A percentile compares a stretch with the other conserved stretches of the same genome.
Conservation (phyloP, 768 basidiomycete species). For the Phallus indusiatus region DNA sequence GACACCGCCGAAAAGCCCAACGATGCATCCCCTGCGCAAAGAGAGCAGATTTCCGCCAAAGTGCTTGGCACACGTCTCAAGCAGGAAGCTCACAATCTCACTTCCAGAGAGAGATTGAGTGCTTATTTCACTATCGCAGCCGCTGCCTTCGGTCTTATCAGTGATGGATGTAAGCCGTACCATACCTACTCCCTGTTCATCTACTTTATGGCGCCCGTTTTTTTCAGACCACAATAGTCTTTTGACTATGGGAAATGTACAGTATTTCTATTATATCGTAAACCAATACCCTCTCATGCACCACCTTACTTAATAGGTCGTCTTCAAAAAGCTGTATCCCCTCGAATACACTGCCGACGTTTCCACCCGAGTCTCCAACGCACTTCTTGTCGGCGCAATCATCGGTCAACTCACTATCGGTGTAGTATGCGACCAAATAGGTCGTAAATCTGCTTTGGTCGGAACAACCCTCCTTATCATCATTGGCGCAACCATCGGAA, state of each 20-base stretch:
- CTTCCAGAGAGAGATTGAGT: slow-evolving; percentile 37
- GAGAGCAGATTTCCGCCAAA: slow-evolving; percentile 1
- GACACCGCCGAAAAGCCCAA: neutral
- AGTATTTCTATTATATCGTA: slow-evolving; percentile 7
- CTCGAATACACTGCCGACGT: slow-evolving; percentile 48
- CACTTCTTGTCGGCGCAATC: slow-evolving; percentile 54
- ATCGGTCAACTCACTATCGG: slow-evolving; percentile 38
- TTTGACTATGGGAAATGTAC: slow-evolving; percentile 60
- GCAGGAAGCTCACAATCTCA: slow-evolving; percentile 2
- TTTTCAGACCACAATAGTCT: slow-evolving; percentile 55
- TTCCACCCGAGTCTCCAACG: slow-evolving; percentile 62
- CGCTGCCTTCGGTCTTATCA: slow-evolving; percentile 56
- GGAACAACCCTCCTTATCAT: slow-evolving; percentile 61
- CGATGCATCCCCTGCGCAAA: neutral
- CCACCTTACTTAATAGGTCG: slow-evolving; percentile 34
- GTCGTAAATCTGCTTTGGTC: slow-evolving; percentile 69
- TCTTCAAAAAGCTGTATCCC: slow-evolving; percentile 57
- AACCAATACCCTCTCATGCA: neutral
- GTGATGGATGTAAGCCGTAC: slow-evolving; percentile 42
- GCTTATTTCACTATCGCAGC: slow-evolving; percentile 55
- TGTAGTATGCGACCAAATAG: slow-evolving; percentile 59
- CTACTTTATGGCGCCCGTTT: neutral
- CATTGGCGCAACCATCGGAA: slow-evolving; percentile 55
- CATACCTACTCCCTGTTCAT: neutral
- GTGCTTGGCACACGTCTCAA: slow-evolving; percentile 2